Base-by-base conservation (phyloP, 1,139 yeast genomes). In the Suhomyces maxii region DNA sequence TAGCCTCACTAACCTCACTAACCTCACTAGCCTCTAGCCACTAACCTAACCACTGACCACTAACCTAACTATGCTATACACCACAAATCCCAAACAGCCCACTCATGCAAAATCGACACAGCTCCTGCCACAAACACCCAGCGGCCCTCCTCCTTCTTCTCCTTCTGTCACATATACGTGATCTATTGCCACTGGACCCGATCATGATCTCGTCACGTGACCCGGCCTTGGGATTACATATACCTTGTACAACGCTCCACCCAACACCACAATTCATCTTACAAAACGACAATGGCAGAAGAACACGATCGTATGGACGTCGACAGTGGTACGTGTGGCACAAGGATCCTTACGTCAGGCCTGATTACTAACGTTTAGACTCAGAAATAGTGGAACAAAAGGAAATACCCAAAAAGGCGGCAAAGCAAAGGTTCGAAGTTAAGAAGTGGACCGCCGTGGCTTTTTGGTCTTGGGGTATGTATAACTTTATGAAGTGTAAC, bases 361-460 rank as follows among this genome's bases (percentile, higher is more conserved):
- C 33, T 32, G 42, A 34, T 38, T 43, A 49, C 50, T 47, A 49
- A 51, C 50, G 8, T 10, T 14, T 35, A 52, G 55, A 48, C 39
- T 40, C 53, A 26, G 53, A 53, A 34, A 45, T 36, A 42, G 43
- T 40, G 38, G 51, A 53, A 26, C 55, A 51, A 30, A 53, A 47
- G 14, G 57, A 57, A 41, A 41, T 45, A n/a, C 37, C 46, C 25
- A 54, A 53, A 46, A 48, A 49, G 39, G 51, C 50, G 28, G 52
- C 58, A 34, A 73, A 73, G 48, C 73, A 72, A 43, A 65, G 71
- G 47, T 76, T 76, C 49, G 80, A 76, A 53, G 79, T 76, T 26
- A 76, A 74, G 58, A 76, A 76, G 73, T 93, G 99, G 99, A 90
- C 97, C 12, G 98, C 99, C 0, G 99, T 95, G 44, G 98, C 99